Conservation (phyloP, 805 yeast species). For the Barnettozyma wickerhamii region DNA sequence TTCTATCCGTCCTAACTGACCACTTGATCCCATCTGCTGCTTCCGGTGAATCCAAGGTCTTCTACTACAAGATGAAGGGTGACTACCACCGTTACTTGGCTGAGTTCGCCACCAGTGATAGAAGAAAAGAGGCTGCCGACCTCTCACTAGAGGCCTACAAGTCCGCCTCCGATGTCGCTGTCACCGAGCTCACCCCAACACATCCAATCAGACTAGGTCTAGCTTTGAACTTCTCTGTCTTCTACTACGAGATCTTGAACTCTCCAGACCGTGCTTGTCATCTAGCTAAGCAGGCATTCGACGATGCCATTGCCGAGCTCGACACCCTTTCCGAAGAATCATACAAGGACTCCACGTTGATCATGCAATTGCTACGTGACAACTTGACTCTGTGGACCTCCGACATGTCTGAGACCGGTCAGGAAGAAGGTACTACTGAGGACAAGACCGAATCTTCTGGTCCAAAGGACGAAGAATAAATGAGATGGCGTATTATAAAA, state of each 20-base stretch:
- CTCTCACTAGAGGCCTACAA: conserved; percentile 91
- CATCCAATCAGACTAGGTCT: conserved; percentile 98
- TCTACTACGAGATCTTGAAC: conserved; percentile 96
- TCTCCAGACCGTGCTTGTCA: conserved; percentile 99
- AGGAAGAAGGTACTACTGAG: conserved; percentile 45
- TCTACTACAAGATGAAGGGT: conserved; percentile 99
- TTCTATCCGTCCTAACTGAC: conserved; percentile 78
- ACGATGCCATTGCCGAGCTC: conserved; percentile 97
- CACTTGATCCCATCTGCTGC: conserved; percentile 93
- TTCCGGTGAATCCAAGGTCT: conserved; percentile 96
- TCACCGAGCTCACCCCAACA: conserved; percentile 95
- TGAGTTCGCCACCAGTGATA: conserved; percentile 89
- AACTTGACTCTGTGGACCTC: conserved; percentile 97
- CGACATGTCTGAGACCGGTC: conserved; percentile 82
- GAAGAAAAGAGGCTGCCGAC: conserved; percentile 89
- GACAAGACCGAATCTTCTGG: conserved; percentile 24
- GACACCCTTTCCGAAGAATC: conserved; percentile 97
- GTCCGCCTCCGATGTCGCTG: conserved; percentile 95
- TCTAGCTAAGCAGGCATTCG: conserved; percentile 98
- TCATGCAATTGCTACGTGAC: conserved; percentile 98
- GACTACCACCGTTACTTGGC: conserved; percentile 99
- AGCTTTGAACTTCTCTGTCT: conserved; percentile 96
- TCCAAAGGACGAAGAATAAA: conserved; percentile 30
- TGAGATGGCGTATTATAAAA: conserved; percentile 1
- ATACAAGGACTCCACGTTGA: conserved; percentile 96